Base-by-base conservation (phyloP, 2,329 filamentous ascomycete genomes). In the Cucurbitaria berberidis region DNA sequence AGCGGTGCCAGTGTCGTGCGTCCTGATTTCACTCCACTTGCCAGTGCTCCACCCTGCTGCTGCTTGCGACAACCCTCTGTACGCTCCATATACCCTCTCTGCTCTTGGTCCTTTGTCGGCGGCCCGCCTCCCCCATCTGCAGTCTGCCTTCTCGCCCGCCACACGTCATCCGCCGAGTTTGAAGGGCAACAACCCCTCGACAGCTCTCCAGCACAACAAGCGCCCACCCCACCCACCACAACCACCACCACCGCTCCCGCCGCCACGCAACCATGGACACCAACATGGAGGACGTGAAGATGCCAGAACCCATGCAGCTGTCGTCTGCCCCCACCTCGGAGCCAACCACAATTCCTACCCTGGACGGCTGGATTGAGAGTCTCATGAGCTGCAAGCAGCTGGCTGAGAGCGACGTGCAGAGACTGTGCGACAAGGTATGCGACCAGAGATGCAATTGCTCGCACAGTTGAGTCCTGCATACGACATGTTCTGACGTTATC, bases 331-430 rank as follows among this genome's bases (percentile, higher is more conserved):
- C 91, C 45, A 81, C 86, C 50, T 84, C 86, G 70, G 95, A 98
- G 80, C 90, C 93, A 50, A 88, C 93, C 57, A 91, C 92, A 66
- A 95, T 96, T 81, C 87, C 90, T 57, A 96, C 91, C 56, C 84
- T 99, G 60, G 95, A 99, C 76, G 92, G 93, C 73, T 99, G 95
- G 95, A 98, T 99, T 75, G 93, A 97, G 84, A 93, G 85, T 81
- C 83, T 99, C 79, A 98, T 99, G 93, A 87, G 81, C 74, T 99
- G 95, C 89, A 99, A 99, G 83, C 95, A 98, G 84, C 84, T 99
- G 77, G 87, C 90, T 57, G 95, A 99, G 82, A 83, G 86, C 63
- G 95, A 99, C 76, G 95, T 99, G 59, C 91, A 96, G 81, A 89
- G 93, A 77, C 86, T 99, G 74, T 99, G 95, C 82, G 95, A 98